These are phyloP conservation scores for Phanerochaete sordida DNA, from an alignment of 768 basidiomycete species.

Conservation along the genomic window DNA sequence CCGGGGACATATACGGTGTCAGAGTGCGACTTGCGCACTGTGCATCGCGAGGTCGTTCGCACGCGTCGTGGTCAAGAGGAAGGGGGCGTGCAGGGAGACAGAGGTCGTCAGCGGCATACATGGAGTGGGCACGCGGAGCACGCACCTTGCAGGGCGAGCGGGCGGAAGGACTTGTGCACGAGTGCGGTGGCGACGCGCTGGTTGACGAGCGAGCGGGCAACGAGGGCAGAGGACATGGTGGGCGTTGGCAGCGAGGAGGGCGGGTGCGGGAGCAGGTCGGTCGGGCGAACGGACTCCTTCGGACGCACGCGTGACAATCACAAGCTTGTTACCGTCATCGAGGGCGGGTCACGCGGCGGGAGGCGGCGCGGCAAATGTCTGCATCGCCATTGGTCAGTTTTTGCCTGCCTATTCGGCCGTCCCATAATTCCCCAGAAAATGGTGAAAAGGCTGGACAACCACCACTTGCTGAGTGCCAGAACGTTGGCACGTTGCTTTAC, in stretches of 20 bases:
- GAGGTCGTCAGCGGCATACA: background rate
- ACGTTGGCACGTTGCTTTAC: too few species aligned
- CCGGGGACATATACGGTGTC: constrained; percentile 55
- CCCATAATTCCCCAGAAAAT: too few species aligned
- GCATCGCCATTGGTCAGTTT: background rate
- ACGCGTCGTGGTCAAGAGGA: too few species aligned
- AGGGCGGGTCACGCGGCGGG: background rate
- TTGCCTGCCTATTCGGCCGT: too few species aligned
- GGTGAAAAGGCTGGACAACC: too few species aligned
- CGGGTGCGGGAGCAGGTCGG: constrained; percentile 6
- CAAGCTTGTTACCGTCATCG: constrained; percentile 4
- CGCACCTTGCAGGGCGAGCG: constrained; percentile 40
- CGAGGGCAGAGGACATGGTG: constrained; percentile 48
- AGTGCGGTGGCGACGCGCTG: constrained; percentile 35
- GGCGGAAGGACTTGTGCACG: constrained; percentile 37
- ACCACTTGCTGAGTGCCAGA: too few species aligned
- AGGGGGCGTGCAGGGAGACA: too few species aligned
- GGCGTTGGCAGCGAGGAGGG: constrained; percentile 8
- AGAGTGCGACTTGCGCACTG: constrained; percentile 12
- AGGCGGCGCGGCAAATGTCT: background rate
- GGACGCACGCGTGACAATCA: constrained; percentile 9
- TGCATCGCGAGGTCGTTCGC: too few species aligned
- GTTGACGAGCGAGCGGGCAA: constrained; percentile 47
- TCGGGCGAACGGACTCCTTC: constrained; percentile 4
- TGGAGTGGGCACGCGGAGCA: background rate